Evolutionary conservation across 768 basidiomycete genomes (phyloP).

Genomic region (Pisolithus marmoratus): DNA sequence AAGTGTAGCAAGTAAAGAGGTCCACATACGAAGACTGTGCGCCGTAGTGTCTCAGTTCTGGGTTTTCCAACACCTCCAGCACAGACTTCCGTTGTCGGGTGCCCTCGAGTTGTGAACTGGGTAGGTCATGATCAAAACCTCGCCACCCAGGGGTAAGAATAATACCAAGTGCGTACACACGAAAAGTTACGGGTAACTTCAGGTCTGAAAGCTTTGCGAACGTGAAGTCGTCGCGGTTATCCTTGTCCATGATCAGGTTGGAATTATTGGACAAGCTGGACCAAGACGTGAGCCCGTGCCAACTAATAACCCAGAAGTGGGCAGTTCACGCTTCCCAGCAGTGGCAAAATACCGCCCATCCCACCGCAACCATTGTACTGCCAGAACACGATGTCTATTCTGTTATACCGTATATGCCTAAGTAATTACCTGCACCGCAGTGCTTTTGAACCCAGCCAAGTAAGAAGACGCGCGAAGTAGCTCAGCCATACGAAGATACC

Average conservation of each 20-base stretch:
- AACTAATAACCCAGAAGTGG: not conserved
- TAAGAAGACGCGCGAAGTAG: not conserved
- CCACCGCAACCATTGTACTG: not conserved
- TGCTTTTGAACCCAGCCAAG: constrained; percentile 1
- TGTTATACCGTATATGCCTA: not conserved
- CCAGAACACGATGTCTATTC: not conserved
- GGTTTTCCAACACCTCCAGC: constrained; percentile 77
- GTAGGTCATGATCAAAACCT: not conserved
- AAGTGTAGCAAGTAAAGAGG: constrained; percentile 2
- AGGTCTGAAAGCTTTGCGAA: constrained; percentile 89
- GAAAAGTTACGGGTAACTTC: constrained; percentile 80
- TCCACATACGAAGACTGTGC: constrained; percentile 64
- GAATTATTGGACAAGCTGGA: not conserved
- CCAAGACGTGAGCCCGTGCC: not conserved
- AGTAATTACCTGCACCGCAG: constrained; percentile 1
- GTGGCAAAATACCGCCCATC: not conserved
- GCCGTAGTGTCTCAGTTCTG: constrained; percentile 78
- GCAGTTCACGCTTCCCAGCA: no score
- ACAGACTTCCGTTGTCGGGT: constrained; percentile 63
- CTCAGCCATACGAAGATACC: not conserved
- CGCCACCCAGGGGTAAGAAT: not conserved
- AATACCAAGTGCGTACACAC: constrained; percentile 49
- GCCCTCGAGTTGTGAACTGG: constrained; percentile 83
- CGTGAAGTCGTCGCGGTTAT: constrained; percentile 81
- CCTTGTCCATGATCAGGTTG: constrained; percentile 47